Conservation (phyloP, 2,329 filamentous ascomycete species). For the Ophioceras dolichostomum region DNA sequence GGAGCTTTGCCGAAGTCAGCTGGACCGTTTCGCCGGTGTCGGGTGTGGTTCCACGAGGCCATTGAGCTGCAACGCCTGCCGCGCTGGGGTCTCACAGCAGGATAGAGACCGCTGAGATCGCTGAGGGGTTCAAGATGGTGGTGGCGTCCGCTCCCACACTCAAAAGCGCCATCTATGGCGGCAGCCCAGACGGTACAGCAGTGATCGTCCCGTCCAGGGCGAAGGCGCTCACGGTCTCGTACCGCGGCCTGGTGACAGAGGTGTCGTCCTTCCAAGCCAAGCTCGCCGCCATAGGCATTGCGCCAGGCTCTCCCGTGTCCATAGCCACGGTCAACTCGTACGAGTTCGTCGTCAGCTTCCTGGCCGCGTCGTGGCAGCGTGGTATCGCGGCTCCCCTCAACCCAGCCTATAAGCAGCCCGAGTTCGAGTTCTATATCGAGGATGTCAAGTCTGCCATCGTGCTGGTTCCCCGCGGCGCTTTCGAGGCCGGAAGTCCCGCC, state of each 20-base stretch:
- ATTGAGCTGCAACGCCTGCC: no score
- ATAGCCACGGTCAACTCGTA: slow-evolving; percentile 77
- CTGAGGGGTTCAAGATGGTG: no score
- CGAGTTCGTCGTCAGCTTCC: slow-evolving; percentile 78
- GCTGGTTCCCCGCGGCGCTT: slow-evolving; percentile 62
- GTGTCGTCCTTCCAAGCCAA: slow-evolving; percentile 63
- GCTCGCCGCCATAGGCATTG: slow-evolving; percentile 63
- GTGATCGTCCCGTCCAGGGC: slow-evolving; percentile 62
- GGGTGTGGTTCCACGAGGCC: no score
- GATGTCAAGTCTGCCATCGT: slow-evolving; percentile 71
- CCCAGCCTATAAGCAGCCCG: slow-evolving; percentile 76
- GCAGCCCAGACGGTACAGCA: slow-evolving; percentile 26
- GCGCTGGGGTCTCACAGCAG: no score
- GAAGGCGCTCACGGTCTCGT: slow-evolving; percentile 35
- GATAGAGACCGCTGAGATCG: no score
- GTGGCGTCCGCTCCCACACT: no score
- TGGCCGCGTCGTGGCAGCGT: slow-evolving; percentile 76
- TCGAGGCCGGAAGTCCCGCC: slow-evolving; percentile 52
- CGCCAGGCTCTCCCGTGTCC: slow-evolving; percentile 58
- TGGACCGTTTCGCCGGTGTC: no score
- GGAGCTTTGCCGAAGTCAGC: no score
- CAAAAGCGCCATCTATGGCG: slow-evolving; percentile 30
- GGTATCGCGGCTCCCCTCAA: slow-evolving; percentile 79
- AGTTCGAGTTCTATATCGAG: slow-evolving; percentile 88
- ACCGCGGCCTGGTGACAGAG: slow-evolving; percentile 53